phyloP scores from a whole-genome alignment of 805 yeast species.

The Maudiozyma bulderi region DNA sequence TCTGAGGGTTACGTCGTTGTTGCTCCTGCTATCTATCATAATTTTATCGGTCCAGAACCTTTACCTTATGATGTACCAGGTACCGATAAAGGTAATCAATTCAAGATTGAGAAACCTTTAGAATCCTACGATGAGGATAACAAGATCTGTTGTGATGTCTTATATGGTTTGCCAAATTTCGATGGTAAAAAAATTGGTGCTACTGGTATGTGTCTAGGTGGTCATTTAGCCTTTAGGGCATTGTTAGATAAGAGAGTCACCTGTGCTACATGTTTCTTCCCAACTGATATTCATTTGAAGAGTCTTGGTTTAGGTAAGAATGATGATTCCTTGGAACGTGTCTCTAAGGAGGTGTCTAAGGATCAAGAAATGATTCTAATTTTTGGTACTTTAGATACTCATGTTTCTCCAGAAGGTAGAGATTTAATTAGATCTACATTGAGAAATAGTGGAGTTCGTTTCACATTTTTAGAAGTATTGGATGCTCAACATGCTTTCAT shows the following conservation, averaged over 20 bases:
- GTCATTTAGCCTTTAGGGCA: constrained; percentile 68
- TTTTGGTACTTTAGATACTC: constrained; percentile 71
- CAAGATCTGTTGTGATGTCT: constrained; percentile 51
- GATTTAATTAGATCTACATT: constrained; percentile 56
- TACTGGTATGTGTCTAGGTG: constrained; percentile 84
- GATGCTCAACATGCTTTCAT: constrained; percentile 82
- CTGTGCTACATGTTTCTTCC: constrained; percentile 69
- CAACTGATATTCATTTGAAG: constrained; percentile 67
- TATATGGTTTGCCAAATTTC: constrained; percentile 48
- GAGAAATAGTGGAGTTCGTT: constrained; percentile 48
- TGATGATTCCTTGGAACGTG: constrained; percentile 55
- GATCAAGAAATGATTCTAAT: constrained; percentile 53
- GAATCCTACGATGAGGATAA: constrained; percentile 71
- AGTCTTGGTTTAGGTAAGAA: constrained; percentile 54
- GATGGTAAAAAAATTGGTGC: constrained; percentile 62
- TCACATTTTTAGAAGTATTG: constrained; percentile 64
- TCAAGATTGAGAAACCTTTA: constrained; percentile 57
- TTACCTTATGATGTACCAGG: constrained; percentile 63
- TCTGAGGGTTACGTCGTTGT: constrained; percentile 71
- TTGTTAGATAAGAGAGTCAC: constrained; percentile 48
- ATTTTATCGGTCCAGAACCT: constrained; percentile 54
- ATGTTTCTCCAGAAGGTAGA: constrained; percentile 70
- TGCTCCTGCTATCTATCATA: constrained; percentile 75
- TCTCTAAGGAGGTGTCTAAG: constrained; percentile 41
- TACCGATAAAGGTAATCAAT: constrained; percentile 63